A percentile compares a stretch with the other conserved stretches of the same genome.
phyloP scores from a whole-genome alignment of 164 flowering plant genomes.

The Tinospora cordifolia region DNA sequence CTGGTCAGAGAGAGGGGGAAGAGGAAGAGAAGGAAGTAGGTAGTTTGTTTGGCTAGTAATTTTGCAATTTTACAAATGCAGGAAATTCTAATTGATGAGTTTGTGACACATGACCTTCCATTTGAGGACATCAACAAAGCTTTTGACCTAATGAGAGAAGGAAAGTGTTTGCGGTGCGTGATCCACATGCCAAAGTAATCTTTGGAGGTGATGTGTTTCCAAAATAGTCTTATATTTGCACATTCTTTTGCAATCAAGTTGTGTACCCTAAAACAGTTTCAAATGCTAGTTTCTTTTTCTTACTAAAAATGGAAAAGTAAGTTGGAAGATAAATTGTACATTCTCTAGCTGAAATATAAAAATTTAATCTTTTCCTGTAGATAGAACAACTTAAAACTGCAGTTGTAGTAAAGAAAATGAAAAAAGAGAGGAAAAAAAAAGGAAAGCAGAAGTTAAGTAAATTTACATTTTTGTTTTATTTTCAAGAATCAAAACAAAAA shows the following conservation, averaged over 20 bases:
- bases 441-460: too few relatives aligned
- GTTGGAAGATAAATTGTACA: too few relatives aligned
- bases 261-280: not conserved
- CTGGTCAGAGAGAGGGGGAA: not conserved
- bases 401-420: too few relatives aligned
- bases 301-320: not conserved
- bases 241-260: not conserved
- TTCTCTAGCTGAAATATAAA: too few relatives aligned
- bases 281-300: not conserved
- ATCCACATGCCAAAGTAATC: slow-evolving; percentile 67
- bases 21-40: slow-evolving; percentile 1
- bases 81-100: slow-evolving; percentile 73
- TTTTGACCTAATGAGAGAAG: slow-evolving; percentile 75
- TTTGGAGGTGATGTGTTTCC: slow-evolving; percentile 1
- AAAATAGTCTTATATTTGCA: not conserved
- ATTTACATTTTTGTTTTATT: too few relatives aligned
- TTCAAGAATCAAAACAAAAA: too few relatives aligned
- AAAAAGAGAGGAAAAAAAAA: too few relatives aligned
- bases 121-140: slow-evolving; percentile 81
- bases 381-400: too few relatives aligned
- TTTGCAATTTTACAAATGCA: slow-evolving; percentile 20
- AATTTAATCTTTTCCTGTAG: too few relatives aligned
- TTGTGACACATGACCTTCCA: slow-evolving; percentile 60
- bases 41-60: not conserved
- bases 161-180: slow-evolving; percentile 87